Base-by-base conservation (phyloP, 495 filamentous ascomycete genomes). In the Aspergillus baeticus region DNA sequence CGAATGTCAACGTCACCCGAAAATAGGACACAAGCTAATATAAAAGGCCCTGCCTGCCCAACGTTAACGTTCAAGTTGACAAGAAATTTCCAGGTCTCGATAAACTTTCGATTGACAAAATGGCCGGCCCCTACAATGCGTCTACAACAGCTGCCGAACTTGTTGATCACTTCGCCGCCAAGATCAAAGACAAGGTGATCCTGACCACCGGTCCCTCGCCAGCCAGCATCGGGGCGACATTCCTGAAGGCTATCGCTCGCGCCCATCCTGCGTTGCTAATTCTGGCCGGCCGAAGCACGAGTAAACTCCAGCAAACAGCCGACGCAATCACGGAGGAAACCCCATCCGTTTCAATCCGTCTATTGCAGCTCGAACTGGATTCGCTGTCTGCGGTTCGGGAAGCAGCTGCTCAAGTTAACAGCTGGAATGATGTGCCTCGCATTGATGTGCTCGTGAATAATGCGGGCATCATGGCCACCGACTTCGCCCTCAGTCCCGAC, bases 401-500 rank as follows among this genome's bases (percentile, higher is more conserved):
- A 15, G 81, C 84, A 5, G 80, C 79, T 10, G 61, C 63, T 0
- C 57, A 72, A n/a, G 78, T 88, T 57, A 71, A 75, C n/a, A 54
- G 66, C 17, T 75, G 55, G 31, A 22, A 48, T 5, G 62, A 68
- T 26, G 80, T 84, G 53, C 68, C 77, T 52, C 61, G 74, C 18
- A 78, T 90, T 42, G 83, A 89, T 66, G 80, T 29, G 3, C 26
- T 29, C 26, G 26, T 29, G 26, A 29, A 29, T 8, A 29, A 29
- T 8, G 26, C 26, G 4, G 86, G 80, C 7, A 74, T 88, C 58
- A 88, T 89, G 85, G 75, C 73, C 10, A 63, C 61, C 42, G 69
- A 59, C 29, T 75, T 62, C 57, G 55, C 51, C 33, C 55, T 62
- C 26, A 75, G 64, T 33, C 67, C 37, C 21, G 75, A 77, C 15